A percentile compares a stretch with the other conserved stretches of the same genome.
Evolutionary conservation across 2,329 filamentous ascomycete species (phyloP).

Genomic region (Anthostomella pinea): DNA sequence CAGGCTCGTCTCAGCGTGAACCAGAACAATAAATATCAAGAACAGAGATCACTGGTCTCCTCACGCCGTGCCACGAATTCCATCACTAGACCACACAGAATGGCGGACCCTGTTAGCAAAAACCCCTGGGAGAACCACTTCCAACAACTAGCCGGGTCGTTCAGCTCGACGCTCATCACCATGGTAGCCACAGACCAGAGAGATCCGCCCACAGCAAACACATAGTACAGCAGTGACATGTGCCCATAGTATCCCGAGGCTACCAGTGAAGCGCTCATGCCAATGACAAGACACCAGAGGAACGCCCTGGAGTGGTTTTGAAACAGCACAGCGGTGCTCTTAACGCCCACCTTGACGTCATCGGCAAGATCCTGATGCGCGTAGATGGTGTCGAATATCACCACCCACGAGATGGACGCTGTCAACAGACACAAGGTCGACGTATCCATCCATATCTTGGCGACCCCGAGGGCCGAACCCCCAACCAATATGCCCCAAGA

Average conservation of each 20-base stretch:
- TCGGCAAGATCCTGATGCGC: constrained; percentile 27
- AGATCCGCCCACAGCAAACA: constrained; percentile 6
- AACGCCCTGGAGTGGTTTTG: constrained; percentile 4
- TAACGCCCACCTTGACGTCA: constrained; percentile 24
- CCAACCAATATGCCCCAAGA: constrained; percentile 23
- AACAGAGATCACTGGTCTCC: no score
- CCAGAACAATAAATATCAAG: no score
- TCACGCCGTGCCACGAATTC: no score
- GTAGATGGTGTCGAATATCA: constrained; percentile 31
- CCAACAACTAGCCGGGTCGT: constrained; percentile 15
- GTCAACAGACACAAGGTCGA: constrained; percentile 13
- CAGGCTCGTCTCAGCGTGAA: no score
- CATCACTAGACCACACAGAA: no score
- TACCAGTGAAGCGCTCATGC: constrained; percentile 1
- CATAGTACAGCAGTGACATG: constrained; percentile 4
- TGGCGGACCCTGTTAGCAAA: constrained; percentile 14
- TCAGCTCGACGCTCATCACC: constrained; percentile 14
- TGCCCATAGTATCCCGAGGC: background rate
- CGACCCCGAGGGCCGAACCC: constrained; percentile 5
- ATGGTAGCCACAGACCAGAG: constrained; percentile 5
- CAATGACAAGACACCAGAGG: constrained; percentile 1
- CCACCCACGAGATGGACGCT: constrained; percentile 19
- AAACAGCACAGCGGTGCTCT: constrained; percentile 25
- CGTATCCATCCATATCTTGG: constrained; percentile 6
- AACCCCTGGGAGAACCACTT: constrained; percentile 20